These are phyloP conservation scores for Phytophthora cryptogea DNA, from an alignment of 352 stramenopile genomes.

Conservation along the genomic window DNA sequence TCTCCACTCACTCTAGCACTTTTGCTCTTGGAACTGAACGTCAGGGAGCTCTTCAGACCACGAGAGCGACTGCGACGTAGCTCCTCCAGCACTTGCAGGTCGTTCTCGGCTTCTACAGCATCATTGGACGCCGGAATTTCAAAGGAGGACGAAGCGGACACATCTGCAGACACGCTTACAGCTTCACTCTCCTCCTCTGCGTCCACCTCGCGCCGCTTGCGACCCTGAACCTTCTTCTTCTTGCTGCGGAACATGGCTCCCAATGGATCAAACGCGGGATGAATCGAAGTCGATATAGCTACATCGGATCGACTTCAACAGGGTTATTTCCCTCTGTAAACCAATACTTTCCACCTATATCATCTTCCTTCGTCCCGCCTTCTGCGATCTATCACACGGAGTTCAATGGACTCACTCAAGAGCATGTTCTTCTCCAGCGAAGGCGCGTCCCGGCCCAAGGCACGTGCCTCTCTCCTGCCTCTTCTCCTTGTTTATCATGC, in stretches of 20 bases:
- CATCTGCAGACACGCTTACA: not conserved
- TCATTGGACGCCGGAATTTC: constrained; percentile 8
- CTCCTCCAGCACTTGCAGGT: constrained; percentile 32
- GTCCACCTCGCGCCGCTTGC: constrained; percentile 43
- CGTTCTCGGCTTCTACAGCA: constrained; percentile 18
- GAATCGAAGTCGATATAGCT: not conserved
- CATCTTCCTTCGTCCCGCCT: not conserved
- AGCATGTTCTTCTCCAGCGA: constrained; percentile 41
- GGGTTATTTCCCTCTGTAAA: not conserved
- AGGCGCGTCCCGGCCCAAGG: constrained; percentile 27
- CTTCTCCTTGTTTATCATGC: not conserved
- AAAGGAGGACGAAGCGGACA: not conserved
- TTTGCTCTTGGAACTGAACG: constrained; percentile 43
- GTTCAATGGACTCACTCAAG: constrained; percentile 36
- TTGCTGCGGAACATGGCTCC: constrained; percentile 49
- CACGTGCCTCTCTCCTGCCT: not conserved
- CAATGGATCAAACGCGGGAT: not conserved
- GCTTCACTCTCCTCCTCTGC: constrained; percentile 5
- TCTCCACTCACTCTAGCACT: not conserved
- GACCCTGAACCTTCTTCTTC: constrained; percentile 41
- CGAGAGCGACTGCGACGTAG: constrained; percentile 44
- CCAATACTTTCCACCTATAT: constrained; percentile 13
- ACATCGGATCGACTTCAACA: not conserved
- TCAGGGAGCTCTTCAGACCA: constrained; percentile 36
- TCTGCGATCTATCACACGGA: constrained; percentile 11